Evolutionary conservation across 192 early-diverging fungal species (phyloP), one percentile per base, ranked within the genome.

Genomic region (Mortierella claussenii): DNA sequence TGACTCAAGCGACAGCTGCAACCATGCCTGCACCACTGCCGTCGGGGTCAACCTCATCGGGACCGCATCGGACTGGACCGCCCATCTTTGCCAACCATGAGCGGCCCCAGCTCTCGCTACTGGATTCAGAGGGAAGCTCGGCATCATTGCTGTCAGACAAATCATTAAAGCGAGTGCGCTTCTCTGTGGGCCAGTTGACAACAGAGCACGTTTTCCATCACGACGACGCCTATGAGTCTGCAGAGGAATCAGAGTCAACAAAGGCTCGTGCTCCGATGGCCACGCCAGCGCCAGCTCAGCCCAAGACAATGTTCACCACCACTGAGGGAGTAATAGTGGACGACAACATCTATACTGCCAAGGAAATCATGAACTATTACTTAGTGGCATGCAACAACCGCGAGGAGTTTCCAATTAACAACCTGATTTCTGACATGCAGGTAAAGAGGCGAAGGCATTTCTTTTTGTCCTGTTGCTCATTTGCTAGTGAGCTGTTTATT

Each of bases 161-260:
- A 24, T 57, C 61, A 9, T 43, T 87, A 32, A 87, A 87, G 56
- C 62, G 84, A 44, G 86, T 88, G 2, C 74, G 84, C 20, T 88
- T 88, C 65, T 82, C 86, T 2, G 84, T 84, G 4, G 68, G 61
- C 30, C 69, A 85, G 40, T 69, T 88, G 34, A 82, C 79, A 1
- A 84, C 80, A 6, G 86, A 88, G 58, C 82, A 84, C 63, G 52
- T 76, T n/a, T 76, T 69, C 45, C 56, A 81, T 31, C 44, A 66
- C 13, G 71, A 76, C 37, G 80, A 81, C 33, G 71, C 67, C 23
- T 81, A 81, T 46, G 80, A 81, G 24, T 81, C 74, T 37, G 65
- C 47, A 26, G 80, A 81, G 33, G 71, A 69, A 55, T 24, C 60
- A 1, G 80, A 81, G 24, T 40, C 49, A 18, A 44, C 31, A n/a